phyloP scores from a whole-genome alignment of 371 early-diverging fungal genomes.

The Vairimorpha ceranae region DNA sequence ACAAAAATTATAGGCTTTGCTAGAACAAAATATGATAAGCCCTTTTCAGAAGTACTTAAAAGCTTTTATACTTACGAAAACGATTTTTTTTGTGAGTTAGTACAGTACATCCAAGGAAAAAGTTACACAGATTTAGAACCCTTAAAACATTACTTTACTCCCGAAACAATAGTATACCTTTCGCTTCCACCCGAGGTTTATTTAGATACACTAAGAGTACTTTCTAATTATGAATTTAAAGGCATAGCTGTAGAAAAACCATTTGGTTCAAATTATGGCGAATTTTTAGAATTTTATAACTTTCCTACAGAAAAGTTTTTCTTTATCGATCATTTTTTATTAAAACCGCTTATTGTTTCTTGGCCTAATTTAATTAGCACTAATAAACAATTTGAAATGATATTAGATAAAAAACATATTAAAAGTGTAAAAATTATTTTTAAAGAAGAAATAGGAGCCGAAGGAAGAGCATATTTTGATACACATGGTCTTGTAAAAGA shows the following conservation, averaged over 20 bases:
- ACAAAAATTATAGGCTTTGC: constrained; percentile 84
- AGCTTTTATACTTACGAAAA: constrained; percentile 65
- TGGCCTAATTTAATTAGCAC: constrained; percentile 37
- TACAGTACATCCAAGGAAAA: constrained; percentile 75
- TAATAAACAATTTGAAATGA: background rate
- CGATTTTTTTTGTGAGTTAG: constrained; percentile 68
- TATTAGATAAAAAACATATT: constrained; percentile 65
- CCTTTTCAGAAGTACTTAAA: constrained; percentile 71
- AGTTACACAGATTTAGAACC: constrained; percentile 71
- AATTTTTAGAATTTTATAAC: constrained; percentile 65
- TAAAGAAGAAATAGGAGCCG: constrained; percentile 90
- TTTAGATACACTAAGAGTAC: constrained; percentile 69
- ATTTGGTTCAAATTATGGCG: constrained; percentile 81
- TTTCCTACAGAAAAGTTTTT: constrained; percentile 13
- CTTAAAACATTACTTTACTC: constrained; percentile 16
- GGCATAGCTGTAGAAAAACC: constrained; percentile 91
- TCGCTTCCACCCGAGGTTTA: constrained; percentile 92
- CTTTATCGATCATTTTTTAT: constrained; percentile 63
- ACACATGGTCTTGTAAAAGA: constrained; percentile 95
- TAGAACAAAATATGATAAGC: constrained; percentile 71
- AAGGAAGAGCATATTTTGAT: constrained; percentile 96
- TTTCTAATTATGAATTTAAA: constrained; percentile 65
- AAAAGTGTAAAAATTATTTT: constrained; percentile 91
- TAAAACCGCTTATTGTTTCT: constrained; percentile 55
- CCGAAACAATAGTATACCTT: constrained; percentile 75